Percentiles rank a stretch among this genome's conserved stretches.
phyloP scores from a whole-genome alignment of 768 basidiomycete genomes.

The Rhodosporidiobolus sp. region DNA sequence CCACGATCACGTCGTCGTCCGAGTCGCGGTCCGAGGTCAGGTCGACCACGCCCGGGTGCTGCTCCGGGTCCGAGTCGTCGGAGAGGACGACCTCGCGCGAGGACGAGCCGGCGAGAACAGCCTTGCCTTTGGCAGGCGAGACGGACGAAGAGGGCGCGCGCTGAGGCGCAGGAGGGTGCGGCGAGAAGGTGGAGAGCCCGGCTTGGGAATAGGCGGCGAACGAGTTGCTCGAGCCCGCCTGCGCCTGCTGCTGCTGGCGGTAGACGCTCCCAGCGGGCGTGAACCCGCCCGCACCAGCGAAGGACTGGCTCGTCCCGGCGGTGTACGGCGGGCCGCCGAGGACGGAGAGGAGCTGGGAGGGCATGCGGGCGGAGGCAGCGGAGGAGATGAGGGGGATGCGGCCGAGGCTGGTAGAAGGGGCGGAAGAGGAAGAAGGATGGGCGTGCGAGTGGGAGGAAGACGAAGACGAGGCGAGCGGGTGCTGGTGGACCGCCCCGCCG shows the following conservation, averaged over 20 bases:
- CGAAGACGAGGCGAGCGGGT: neutral
- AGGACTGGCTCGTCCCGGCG: neutral
- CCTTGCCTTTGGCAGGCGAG: neutral
- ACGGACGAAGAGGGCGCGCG: neutral
- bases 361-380: slow-evolving; percentile 8
- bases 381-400: slow-evolving; percentile 34
- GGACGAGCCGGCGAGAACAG: neutral
- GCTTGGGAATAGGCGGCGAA: too few relatives aligned
- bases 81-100: slow-evolving; percentile 10
- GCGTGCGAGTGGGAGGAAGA: neutral
- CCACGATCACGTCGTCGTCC: slow-evolving; percentile 33
- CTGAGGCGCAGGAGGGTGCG: too few relatives aligned
- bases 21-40: neutral
- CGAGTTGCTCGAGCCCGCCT: too few relatives aligned
- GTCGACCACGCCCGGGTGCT: neutral
- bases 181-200: too few relatives aligned
- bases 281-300: too few relatives aligned
- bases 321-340: neutral
- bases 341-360: neutral
- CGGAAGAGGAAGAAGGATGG: neutral
- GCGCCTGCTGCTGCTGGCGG: too few relatives aligned
- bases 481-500: neutral
- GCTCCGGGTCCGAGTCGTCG: slow-evolving; percentile 5
- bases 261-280: too few relatives aligned
- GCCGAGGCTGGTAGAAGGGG: slow-evolving; percentile 1